These are phyloP conservation scores for Aureobasidium uvarum DNA, from an alignment of 2,329 filamentous ascomycete species.

Conservation along the genomic window DNA sequence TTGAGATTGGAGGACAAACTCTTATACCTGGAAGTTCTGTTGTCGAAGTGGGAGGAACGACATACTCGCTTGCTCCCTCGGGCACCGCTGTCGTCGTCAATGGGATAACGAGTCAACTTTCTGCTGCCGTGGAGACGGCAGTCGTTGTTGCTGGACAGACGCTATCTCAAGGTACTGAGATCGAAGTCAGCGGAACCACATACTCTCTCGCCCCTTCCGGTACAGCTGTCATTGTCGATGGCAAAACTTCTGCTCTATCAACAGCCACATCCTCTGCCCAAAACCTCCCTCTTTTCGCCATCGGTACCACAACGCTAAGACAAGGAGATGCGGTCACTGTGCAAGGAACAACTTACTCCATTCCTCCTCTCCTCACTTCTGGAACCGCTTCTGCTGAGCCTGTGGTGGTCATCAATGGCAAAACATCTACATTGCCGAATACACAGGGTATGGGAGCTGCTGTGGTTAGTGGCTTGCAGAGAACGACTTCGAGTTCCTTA, in stretches of 20 bases:
- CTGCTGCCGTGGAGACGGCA: not conserved
- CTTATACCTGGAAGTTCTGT: slow-evolving; percentile 22
- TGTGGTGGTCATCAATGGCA: not conserved
- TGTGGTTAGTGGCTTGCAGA: not conserved
- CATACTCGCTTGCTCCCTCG: slow-evolving; percentile 28
- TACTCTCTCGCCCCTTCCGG: slow-evolving; percentile 1
- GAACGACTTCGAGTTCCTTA: not conserved
- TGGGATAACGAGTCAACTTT: not conserved
- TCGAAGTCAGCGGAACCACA: not conserved
- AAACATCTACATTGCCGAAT: not conserved
- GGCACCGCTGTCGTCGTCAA: slow-evolving; percentile 32
- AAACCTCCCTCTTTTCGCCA: not conserved
- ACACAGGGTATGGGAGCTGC: not conserved
- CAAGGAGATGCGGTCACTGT: not conserved
- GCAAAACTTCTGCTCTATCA: not conserved
- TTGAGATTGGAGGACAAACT: not conserved
- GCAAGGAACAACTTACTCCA: not conserved
- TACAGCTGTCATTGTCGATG: not conserved
- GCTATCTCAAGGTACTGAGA: not conserved
- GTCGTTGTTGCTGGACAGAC: not conserved
- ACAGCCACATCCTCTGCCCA: not conserved
- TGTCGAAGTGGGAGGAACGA: slow-evolving; percentile 24
- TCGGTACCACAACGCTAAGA: not conserved
- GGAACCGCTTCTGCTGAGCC: not conserved
- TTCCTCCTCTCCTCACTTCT: not conserved